phyloP scores from a whole-genome alignment of 129 eudicot genomes.

The Flaveria bidentis region DNA sequence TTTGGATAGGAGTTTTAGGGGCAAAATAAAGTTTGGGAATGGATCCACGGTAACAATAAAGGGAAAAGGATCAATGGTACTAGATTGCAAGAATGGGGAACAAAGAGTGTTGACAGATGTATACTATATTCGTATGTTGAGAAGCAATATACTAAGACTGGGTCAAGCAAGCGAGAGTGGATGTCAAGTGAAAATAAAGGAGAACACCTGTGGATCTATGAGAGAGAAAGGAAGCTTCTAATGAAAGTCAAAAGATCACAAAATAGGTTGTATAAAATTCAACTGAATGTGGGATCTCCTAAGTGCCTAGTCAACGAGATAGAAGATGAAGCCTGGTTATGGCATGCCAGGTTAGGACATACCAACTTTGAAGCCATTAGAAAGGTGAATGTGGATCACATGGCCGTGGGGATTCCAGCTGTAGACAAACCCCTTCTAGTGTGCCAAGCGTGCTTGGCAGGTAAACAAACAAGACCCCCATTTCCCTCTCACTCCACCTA shows the following conservation, averaged over 20 bases:
- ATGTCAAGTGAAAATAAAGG: too few relatives aligned
- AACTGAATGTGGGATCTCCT: not conserved
- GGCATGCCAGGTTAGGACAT: not conserved
- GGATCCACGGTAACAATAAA: not conserved
- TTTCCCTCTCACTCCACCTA: too few relatives aligned
- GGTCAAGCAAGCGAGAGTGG: too few relatives aligned
- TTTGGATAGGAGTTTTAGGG: not conserved
- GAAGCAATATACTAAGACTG: too few relatives aligned
- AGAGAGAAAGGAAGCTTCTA: too few relatives aligned
- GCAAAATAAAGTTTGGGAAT: not conserved
- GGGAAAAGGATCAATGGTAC: not conserved
- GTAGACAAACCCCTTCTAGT: not conserved
- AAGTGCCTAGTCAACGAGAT: not conserved
- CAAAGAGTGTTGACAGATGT: too few relatives aligned
- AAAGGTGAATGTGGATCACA: accelerated
- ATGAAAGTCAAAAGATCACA: not conserved
- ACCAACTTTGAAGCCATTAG: not conserved
- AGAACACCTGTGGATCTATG: too few relatives aligned
- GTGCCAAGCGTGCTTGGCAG: not conserved
- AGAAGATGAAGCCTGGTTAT: not conserved
- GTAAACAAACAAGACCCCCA: not conserved
- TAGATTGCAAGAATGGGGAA: too few relatives aligned
- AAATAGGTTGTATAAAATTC: not conserved
- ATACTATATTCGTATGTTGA: too few relatives aligned
- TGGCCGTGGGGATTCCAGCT: not conserved